A percentile compares a stretch with the other conserved stretches of the same genome.
Evolutionary conservation across 257 asterid genomes (phyloP).

Genomic region (Solanum arcanum): DNA sequence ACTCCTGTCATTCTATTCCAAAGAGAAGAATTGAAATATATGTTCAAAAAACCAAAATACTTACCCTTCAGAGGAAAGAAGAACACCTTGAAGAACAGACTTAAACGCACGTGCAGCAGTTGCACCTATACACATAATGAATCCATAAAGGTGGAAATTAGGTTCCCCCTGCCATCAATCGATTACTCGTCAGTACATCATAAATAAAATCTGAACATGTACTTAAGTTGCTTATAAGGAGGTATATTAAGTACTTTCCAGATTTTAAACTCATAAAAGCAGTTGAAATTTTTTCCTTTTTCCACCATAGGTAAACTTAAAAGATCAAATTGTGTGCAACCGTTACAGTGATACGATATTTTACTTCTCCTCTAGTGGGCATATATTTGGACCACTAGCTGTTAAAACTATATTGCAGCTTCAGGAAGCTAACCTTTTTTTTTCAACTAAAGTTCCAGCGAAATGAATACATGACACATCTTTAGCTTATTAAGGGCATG

Average conservation of each 20-base stretch:
- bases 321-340: not conserved
- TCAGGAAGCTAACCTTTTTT: not conserved
- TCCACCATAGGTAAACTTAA: not conserved
- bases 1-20: not conserved
- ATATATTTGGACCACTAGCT: not conserved
- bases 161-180: conserved; percentile 73
- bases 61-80: conserved; percentile 90
- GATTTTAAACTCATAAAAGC: not conserved
- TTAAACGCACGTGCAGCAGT: conserved; percentile 99
- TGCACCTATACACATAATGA: conserved; percentile 82
- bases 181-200: not conserved
- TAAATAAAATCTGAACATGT: not conserved
- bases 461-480: not conserved
- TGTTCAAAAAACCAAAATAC: not conserved
- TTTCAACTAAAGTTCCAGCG: not conserved
- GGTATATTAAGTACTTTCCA: not conserved
- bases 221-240: not conserved
- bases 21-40: not conserved
- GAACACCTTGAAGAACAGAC: conserved; percentile 93
- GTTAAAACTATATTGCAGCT: not conserved
- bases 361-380: not conserved
- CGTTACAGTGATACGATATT: not conserved
- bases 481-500: not conserved
- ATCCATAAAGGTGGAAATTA: conserved; percentile 82
- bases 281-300: not conserved